These are phyloP conservation scores for Alnus glutinosa DNA, from an alignment of 306 rosid genomes.

Conservation along the genomic window DNA sequence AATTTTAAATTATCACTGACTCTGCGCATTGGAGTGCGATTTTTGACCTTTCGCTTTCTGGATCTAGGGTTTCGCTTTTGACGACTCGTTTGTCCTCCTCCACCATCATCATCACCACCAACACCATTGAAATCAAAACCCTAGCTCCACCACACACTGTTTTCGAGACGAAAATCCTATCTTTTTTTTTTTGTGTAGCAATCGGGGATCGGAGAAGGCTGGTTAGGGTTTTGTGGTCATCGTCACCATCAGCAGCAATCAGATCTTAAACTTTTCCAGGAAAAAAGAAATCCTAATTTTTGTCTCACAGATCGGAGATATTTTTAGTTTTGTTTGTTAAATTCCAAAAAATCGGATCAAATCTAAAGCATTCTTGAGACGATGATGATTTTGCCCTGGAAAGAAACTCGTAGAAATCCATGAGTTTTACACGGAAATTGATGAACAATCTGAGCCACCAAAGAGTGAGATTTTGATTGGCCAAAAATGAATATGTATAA, in stretches of 20 bases:
- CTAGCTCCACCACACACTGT: conserved; percentile 41
- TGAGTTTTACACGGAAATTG: conserved; percentile 38
- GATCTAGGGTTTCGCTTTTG: conserved; percentile 93
- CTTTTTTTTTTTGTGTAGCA: neutral
- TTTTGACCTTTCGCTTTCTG: conserved; percentile 91
- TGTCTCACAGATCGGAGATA: conserved; percentile 31
- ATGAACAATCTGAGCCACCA: conserved; percentile 33
- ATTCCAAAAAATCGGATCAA: conserved; percentile 65
- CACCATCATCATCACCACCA: conserved; percentile 21
- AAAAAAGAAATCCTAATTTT: conserved; percentile 33
- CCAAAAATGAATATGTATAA: conserved; percentile 57
- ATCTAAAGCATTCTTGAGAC: conserved; percentile 57
- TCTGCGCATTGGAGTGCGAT: conserved; percentile 34
- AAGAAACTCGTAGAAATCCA: conserved; percentile 38
- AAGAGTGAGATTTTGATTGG: conserved; percentile 37
- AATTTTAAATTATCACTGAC: conserved; percentile 12
- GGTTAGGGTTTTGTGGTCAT: conserved; percentile 31
- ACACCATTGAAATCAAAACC: conserved; percentile 42
- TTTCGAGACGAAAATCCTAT: conserved; percentile 6
- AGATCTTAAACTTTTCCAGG: conserved; percentile 61
- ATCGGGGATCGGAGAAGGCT: conserved; percentile 23
- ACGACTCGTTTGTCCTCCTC: conserved; percentile 40
- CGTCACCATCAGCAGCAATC: conserved; percentile 47
- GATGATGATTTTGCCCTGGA: conserved; percentile 39
- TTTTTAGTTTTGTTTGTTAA: conserved; percentile 24